Base-by-base conservation (phyloP, 305 asterid genomes). In the Fraxinus floribunda region DNA sequence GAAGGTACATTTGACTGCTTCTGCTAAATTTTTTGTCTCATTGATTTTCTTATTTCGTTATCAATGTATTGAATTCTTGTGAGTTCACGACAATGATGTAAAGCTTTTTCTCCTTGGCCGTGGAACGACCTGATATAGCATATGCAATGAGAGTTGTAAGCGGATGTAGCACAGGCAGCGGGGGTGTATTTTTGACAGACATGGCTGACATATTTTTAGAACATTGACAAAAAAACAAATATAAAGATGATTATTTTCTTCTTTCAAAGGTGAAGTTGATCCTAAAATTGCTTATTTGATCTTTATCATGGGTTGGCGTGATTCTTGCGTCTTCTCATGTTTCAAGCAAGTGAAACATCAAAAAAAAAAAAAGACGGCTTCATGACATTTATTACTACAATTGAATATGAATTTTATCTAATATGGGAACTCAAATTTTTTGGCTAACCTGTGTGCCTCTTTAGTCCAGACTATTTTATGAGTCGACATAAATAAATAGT, bases 1-100 rank as follows among this genome's bases (percentile, higher is more conserved):
- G 98, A 93, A 90, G 98, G 98, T 93, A 88, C 29, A 80, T 26
- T 68, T 52, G 30, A 39, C 76, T 46, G 78, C 60, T 75, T 64
- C 35, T 64, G 18, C 13, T 29, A 0, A 24, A 1, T 76, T 22
- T 62, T 39, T 38, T 24, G 6, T 55, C 26, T 68, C 24, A 36
- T 26, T 46, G 38, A 16, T 64, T 78, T 57, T 76, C 73, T 41
- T 38, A 24, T 79, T 66, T 82, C 34, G 35, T 52, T 78, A n/a
- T 30, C 41, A 73, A 34, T n/a, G 39, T 34, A 55, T 55, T 55
- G 24, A 55, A 55, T n/a, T 55, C 64, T 55, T 55, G 24, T 5
- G 64, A 16, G 64, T 5, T 55, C 64, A 55, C 2, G 9, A 55
- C 64, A 5, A 55, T 55, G 64, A 16, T 55, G 10, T n/a, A 4